These are phyloP conservation scores for Rosa chinensis DNA, from an alignment of 306 rosid genomes.

Conservation along the genomic window DNA sequence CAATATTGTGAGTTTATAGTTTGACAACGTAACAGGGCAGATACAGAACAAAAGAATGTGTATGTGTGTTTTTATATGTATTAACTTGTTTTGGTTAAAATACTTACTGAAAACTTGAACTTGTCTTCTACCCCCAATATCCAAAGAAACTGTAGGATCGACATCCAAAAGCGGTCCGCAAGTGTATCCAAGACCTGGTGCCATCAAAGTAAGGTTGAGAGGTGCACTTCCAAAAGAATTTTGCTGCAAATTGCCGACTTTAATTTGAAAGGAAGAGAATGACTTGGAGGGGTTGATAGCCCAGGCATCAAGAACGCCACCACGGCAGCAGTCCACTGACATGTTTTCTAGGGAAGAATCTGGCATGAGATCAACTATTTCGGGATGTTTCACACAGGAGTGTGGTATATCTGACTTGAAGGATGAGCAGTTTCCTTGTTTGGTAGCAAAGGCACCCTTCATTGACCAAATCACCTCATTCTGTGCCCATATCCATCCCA, in stretches of 20 bases:
- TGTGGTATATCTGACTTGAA: slow-evolving; percentile 52
- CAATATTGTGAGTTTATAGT: background rate
- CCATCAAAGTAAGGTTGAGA: slow-evolving; percentile 53
- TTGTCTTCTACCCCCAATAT: slow-evolving; percentile 58
- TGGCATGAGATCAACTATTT: slow-evolving; percentile 48
- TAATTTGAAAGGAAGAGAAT: slow-evolving; percentile 65
- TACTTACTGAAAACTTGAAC: slow-evolving; percentile 68
- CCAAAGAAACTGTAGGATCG: slow-evolving; percentile 52
- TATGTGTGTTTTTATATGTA: background rate
- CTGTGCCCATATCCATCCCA: slow-evolving; percentile 72
- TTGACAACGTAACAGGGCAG: background rate
- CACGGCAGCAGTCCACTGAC: slow-evolving; percentile 62
- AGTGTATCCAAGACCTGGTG: slow-evolving; percentile 83
- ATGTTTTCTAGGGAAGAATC: slow-evolving; percentile 42
- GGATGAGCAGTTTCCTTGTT: slow-evolving; percentile 59
- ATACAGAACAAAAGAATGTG: background rate
- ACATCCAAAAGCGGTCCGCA: slow-evolving; percentile 55
- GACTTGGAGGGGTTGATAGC: slow-evolving; percentile 48
- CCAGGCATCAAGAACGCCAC: slow-evolving; percentile 64
- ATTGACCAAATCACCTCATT: slow-evolving; percentile 75
- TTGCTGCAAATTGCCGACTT: slow-evolving; percentile 43
- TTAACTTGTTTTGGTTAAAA: slow-evolving; percentile 5
- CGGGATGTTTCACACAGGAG: slow-evolving; percentile 60
- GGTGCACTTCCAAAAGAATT: slow-evolving; percentile 43
- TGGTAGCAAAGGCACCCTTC: slow-evolving; percentile 69